Conservation (phyloP, 192 early-diverging fungal genomes). For the Chytriomyces confervae region DNA sequence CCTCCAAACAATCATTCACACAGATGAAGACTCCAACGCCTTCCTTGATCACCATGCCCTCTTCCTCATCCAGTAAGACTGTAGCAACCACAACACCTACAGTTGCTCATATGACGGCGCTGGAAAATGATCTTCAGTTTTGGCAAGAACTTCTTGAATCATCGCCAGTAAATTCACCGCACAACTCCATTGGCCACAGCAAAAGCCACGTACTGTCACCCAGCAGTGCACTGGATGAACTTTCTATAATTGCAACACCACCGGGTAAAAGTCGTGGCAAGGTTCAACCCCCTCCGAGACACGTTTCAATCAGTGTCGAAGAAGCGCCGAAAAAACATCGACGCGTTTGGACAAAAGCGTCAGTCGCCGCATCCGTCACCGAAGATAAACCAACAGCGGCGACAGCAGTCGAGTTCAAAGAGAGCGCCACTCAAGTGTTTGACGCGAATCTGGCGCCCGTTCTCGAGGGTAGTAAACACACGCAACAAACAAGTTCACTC, state of each 20-base stretch:
- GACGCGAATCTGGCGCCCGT: neutral
- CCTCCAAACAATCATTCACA: constrained; percentile 14
- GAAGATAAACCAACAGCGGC: constrained; percentile 1
- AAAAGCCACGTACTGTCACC: too few relatives aligned
- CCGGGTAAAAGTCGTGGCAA: too few relatives aligned
- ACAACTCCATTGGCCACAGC: constrained; percentile 2
- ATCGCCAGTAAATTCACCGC: neutral
- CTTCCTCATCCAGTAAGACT: neutral
- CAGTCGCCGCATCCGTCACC: neutral
- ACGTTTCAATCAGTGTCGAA: constrained; percentile 10
- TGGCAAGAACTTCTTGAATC: constrained; percentile 15
- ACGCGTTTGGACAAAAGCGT: neutral
- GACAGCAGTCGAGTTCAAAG: neutral
- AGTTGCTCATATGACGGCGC: constrained; percentile 9
- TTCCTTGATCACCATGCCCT: neutral
- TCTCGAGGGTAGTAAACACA: too few relatives aligned
- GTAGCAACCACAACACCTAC: neutral
- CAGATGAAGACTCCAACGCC: constrained; percentile 11
- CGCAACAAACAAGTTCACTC: too few relatives aligned
- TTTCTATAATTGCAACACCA: too few relatives aligned
- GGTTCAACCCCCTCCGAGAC: neutral
- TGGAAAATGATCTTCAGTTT: constrained; percentile 15
- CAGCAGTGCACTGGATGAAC: too few relatives aligned
- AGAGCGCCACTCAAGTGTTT: neutral
- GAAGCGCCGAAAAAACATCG: neutral